Percentiles rank a stretch among this genome's conserved stretches.
Conservation (phyloP, 2,329 filamentous ascomycete genomes). For the Acrocalymma vagum region DNA sequence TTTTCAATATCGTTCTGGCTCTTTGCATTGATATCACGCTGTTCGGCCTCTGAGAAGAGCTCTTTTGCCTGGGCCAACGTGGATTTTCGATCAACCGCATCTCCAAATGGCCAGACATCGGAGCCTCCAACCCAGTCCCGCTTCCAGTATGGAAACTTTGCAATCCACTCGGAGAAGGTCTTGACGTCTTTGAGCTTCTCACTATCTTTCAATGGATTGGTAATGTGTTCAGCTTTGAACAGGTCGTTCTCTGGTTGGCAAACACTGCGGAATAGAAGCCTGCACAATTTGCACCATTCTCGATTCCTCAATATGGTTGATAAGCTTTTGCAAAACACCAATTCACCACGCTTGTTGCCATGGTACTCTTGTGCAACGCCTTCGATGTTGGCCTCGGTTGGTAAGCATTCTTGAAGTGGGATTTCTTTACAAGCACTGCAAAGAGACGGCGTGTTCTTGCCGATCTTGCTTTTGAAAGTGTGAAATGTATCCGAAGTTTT, state of each 20-base stretch:
- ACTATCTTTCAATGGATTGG: neutral
- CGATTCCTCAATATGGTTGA: slow-evolving; percentile 2
- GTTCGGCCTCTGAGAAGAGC: slow-evolving; percentile 4
- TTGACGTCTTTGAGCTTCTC: slow-evolving; percentile 1
- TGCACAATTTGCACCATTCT: slow-evolving; percentile 1
- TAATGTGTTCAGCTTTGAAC: slow-evolving; percentile 7
- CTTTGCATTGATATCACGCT: slow-evolving; percentile 2
- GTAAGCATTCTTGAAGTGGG: slow-evolving; percentile 2
- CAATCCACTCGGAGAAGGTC: slow-evolving; percentile 1
- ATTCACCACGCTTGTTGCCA: neutral
- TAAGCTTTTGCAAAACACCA: slow-evolving; percentile 6
- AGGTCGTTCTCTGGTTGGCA: slow-evolving; percentile 7
- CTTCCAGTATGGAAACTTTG: slow-evolving; percentile 2
- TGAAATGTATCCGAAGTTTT: neutral
- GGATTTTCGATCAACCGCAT: slow-evolving; percentile 5
- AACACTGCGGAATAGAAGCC: slow-evolving; percentile 1
- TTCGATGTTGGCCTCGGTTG: neutral
- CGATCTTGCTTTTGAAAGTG: neutral
- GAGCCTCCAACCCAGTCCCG: slow-evolving; percentile 8
- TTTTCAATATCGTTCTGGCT: neutral
- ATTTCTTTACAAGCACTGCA: slow-evolving; percentile 5
- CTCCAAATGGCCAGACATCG: slow-evolving; percentile 8
- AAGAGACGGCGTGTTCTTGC: neutral
- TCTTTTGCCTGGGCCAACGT: slow-evolving; percentile 3
- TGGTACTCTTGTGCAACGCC: too few relatives aligned